Base-by-base conservation (phyloP, 768 basidiomycete species). In the Hygrophorus pudorinus region DNA sequence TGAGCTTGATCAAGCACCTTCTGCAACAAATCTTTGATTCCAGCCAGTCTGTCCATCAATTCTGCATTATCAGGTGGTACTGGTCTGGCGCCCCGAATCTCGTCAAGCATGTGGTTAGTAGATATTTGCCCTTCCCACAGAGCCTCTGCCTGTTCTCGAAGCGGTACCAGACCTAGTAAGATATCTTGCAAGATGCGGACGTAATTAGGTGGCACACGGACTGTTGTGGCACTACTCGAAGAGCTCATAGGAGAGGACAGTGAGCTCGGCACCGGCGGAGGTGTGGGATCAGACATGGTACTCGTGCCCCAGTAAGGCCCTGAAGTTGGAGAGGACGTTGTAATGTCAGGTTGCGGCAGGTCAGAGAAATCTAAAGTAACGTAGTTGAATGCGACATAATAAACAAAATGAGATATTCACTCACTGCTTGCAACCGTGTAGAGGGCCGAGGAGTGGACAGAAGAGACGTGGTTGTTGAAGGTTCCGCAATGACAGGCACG, bases 101-200 rank as follows among this genome's bases (percentile, higher is more conserved):
- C 74, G 45, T 83, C 76, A 29, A 92, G 59, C 47, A 78, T 63
- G 24, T 73, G 68, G 41, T 79, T 78, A 5, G 81, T 73, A 0
- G 72, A 64, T 0, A 59, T 53, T 59, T 93, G 87, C 4, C 72
- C 76, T 38, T 83, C 70, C 59, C 75, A 67, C 16, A 94, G 58
- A 9, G 71, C 74, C 8, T 66, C 64, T 5, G 80, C 66, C 51
- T 81, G 76, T 5, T 76, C 72, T 35, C 77, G 24, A 24, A 24
- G 24, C 7, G 24, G 24, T 7, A 3, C 68, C 35, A 92, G 66
- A 10, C 66, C 70, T 12, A 72, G 65, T 36, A 91, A 53, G 21
- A 80, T 66, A 3, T 71, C 70, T 12, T 72, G 68, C 32, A 85
- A 60, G 28, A 70, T 65, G 16, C 67, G 65, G 34, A 71, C 13